Percentiles rank a stretch among this genome's conserved stretches.
phyloP scores from a whole-genome alignment of 257 asterid genomes.

The Leonotis leonurus region DNA sequence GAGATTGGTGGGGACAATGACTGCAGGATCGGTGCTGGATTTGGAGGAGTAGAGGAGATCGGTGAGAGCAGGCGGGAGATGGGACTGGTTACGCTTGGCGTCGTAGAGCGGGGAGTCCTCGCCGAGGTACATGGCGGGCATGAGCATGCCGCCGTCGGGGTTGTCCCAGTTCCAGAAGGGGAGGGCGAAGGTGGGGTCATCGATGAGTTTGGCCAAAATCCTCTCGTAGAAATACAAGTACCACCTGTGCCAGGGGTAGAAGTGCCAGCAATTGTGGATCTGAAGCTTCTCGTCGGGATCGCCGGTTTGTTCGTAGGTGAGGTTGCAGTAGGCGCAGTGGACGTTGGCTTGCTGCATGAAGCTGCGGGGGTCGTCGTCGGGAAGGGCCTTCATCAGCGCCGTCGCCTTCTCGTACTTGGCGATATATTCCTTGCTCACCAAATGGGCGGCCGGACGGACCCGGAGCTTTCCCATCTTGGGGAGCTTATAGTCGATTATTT shows the following conservation, averaged over 20 bases:
- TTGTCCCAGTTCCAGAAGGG: conserved; percentile 49
- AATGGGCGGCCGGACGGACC: conserved; percentile 41
- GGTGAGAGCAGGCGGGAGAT: background rate
- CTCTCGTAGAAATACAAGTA: conserved; percentile 40
- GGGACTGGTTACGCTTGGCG: conserved; percentile 13
- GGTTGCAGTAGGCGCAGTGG: conserved; percentile 50
- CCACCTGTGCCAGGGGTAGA: conserved; percentile 46
- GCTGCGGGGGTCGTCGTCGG: conserved; percentile 32
- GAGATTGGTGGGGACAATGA: conserved; percentile 18
- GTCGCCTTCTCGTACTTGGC: conserved; percentile 33
- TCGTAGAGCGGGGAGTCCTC: conserved; percentile 11
- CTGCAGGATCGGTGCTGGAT: background rate
- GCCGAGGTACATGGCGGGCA: conserved; percentile 13
- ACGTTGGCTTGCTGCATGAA: conserved; percentile 43
- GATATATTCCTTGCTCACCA: conserved; percentile 14
- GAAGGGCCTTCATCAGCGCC: conserved; percentile 35
- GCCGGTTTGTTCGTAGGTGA: conserved; percentile 26
- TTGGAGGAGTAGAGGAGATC: conserved; percentile 20
- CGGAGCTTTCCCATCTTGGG: conserved; percentile 9
- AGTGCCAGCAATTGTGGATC: conserved; percentile 37
- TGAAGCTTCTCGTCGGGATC: conserved; percentile 22
- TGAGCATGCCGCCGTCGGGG: conserved; percentile 31
- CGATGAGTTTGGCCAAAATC: conserved; percentile 28
- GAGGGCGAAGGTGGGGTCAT: conserved; percentile 39
- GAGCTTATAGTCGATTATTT: conserved; percentile 18